Evolutionary conservation across 225 moss, liverwort and hornwort species (phyloP).

Genomic region (Rhytidiadelphus loreus): DNA sequence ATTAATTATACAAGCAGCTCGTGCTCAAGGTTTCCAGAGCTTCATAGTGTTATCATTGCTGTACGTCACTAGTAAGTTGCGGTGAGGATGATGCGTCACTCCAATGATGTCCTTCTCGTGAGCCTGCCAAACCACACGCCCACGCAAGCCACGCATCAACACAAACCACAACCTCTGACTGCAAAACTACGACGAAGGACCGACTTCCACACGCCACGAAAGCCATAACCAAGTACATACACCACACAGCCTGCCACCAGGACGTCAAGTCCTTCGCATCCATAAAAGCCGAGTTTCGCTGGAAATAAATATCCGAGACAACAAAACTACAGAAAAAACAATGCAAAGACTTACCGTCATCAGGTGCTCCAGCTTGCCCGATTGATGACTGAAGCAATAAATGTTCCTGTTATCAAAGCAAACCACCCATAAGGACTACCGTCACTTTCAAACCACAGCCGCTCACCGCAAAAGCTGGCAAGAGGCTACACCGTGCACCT

Average conservation of each 20-base stretch:
- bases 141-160: neutral
- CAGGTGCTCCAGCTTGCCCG: slow-evolving; percentile 95
- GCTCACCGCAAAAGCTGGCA: neutral
- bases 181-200: neutral
- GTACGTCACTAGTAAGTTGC: slow-evolving; percentile 88
- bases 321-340: neutral
- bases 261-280: neutral
- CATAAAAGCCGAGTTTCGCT: neutral
- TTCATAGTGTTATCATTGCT: slow-evolving; percentile 97
- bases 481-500: neutral
- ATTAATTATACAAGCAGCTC: slow-evolving; percentile 4
- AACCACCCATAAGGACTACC: neutral
- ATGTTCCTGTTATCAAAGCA: slow-evolving; percentile 53
- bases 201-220: neutral
- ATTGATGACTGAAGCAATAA: slow-evolving; percentile 94
- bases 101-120: slow-evolving; percentile 98
- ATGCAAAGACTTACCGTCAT: slow-evolving; percentile 62
- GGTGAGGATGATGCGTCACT: slow-evolving; percentile 97
- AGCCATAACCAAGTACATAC: neutral
- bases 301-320: neutral
- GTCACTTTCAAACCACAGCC: neutral
- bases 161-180: neutral
- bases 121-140: slow-evolving; percentile 39
- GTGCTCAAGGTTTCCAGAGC: slow-evolving; percentile 82
- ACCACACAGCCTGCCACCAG: neutral